Evolutionary conservation across 108 stramenopile species (phyloP), one percentile per base, ranked within the genome.

Genomic region (Skeletonema potamos): DNA sequence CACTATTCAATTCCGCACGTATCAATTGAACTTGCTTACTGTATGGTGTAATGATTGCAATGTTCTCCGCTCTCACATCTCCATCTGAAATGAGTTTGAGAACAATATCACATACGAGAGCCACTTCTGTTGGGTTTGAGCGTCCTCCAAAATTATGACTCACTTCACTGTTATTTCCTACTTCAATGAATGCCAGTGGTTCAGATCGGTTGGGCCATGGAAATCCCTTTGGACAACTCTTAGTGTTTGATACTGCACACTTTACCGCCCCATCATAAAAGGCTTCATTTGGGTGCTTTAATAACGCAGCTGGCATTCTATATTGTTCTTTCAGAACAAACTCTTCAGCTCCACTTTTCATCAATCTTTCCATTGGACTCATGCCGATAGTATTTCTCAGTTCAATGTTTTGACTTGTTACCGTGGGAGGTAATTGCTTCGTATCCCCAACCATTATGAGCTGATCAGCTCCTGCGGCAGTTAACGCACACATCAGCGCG

Each of bases 401-500:
- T 20, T 82, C 75, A 15, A 28, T 29, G 22, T 56, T 44, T 27
- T 75, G 62, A 15, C 77, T 72, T 29, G 74, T 60, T 2, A 89
- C 82, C 0, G 91, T 92, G 9, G 91, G 88, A 6, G 88, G 91
- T 11, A 92, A 74, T 65, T 92, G 91, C 43, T 64, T 55, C 2
- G 88, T 86, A 58, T 92, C 88, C 8, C 91, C 91, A n/a, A 92
- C 82, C 27, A 89, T 15, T 28, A 89, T 79, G 15, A 92, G 28
- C 60, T 89, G 91, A 27, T 73, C 41, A 1, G 87, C 88, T 29
- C 77, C 64, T 12, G 86, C 74, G 9, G 86, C 85, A 8, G 84
- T 76, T 18, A 89, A 55, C 9, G 87, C 86, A 54, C 86, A 86
- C 12, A 89, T 32, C 9, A 89, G 58, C n/a, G 91, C 88, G 11